Percentiles rank a stretch among this genome's conserved stretches.
Evolutionary conservation across 164 flowering plant species (phyloP).

Genomic region (Chimonanthus praecox): DNA sequence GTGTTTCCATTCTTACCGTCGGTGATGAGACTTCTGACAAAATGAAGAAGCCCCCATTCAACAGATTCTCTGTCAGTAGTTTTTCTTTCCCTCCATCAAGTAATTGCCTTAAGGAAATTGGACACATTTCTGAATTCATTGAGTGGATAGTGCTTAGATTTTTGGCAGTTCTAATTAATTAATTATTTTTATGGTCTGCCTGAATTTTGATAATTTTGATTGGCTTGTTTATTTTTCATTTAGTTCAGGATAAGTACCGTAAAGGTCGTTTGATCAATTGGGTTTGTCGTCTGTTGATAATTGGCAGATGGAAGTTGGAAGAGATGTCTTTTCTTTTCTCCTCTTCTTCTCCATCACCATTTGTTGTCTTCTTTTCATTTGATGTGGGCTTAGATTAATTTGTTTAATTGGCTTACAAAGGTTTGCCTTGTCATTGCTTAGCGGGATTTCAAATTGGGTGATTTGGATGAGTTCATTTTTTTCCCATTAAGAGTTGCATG

Average conservation of each 20-base stretch:
- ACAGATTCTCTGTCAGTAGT: constrained; percentile 65
- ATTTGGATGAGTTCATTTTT: background rate
- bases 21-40: constrained; percentile 87
- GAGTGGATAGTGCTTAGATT: background rate
- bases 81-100: background rate
- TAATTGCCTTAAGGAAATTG: background rate
- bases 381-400: background rate
- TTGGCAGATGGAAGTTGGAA: background rate
- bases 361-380: background rate
- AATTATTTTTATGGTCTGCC: too few relatives aligned
- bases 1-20: constrained; percentile 83
- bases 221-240: too few relatives aligned
- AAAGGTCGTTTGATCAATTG: too few relatives aligned
- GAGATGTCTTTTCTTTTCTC: background rate
- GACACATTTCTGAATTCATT: background rate
- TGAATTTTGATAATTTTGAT: too few relatives aligned
- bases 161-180: too few relatives aligned
- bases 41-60: constrained; percentile 98
- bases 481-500: background rate
- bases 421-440: background rate
- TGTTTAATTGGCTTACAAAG: background rate
- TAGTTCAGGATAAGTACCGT: too few relatives aligned
- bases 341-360: background rate
- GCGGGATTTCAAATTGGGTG: background rate
- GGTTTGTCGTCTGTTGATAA: background rate